Evolutionary conservation across 2,329 filamentous ascomycete genomes (phyloP).

Genomic region (Penicillium sp.): DNA sequence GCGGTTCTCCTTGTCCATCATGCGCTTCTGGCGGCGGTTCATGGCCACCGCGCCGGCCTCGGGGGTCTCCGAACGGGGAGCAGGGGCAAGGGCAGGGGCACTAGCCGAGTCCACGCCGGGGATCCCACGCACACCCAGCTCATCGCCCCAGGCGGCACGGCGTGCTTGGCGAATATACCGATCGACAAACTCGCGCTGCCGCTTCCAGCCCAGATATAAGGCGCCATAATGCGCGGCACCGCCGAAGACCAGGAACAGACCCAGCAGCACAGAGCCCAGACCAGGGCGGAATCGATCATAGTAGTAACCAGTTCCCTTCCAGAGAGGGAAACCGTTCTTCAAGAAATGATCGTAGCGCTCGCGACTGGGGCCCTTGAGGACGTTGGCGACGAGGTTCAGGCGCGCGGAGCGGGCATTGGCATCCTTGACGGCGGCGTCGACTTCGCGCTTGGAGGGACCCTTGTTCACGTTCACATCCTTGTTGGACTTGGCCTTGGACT

Average conservation of each 20-base stretch:
- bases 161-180: conserved; percentile 89
- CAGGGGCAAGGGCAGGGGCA: conserved; percentile 35
- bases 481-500: conserved; percentile 52
- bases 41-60: conserved; percentile 58
- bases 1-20: conserved; percentile 77
- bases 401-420: conserved; percentile 82
- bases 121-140: conserved; percentile 65
- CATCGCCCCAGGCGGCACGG: conserved; percentile 86
- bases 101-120: conserved; percentile 60
- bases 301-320: conserved; percentile 98
- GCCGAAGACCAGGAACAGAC: conserved; percentile 78
- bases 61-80: conserved; percentile 49
- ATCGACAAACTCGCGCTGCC: conserved; percentile 87
- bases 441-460: conserved; percentile 70
- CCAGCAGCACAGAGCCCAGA: conserved; percentile 77
- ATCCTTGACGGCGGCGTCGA: conserved; percentile 75
- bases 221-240: conserved; percentile 86
- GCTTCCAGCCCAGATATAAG: conserved; percentile 82
- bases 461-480: conserved; percentile 70
- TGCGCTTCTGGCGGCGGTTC: conserved; percentile 84
- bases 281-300: conserved; percentile 92
- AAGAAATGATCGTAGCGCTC: conserved; percentile 96
- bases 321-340: conserved; percentile 86
- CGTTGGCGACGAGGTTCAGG: conserved; percentile 79
- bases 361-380: conserved; percentile 77